Base-by-base conservation (phyloP, 495 filamentous ascomycete species). In the Hypoxylon fuscum region DNA sequence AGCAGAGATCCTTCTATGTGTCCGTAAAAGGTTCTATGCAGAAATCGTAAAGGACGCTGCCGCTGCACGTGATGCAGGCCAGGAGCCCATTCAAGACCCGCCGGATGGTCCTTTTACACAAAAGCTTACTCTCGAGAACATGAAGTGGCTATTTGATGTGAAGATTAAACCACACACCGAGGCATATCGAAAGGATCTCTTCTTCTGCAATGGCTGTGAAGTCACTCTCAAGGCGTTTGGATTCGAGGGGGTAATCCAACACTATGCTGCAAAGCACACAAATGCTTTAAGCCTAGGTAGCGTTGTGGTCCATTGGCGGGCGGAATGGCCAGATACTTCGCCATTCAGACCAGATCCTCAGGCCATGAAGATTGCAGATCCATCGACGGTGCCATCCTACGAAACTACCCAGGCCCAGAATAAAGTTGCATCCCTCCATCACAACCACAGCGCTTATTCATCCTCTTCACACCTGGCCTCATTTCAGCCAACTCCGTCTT, bases 111-210 rank as follows among this genome's bases (percentile, higher is more conserved):
- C 85, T 0, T 83, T 77, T 22, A 83, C 77, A 2, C 77, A 79
- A 59, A 86, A 81, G 62, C 71, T 92, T 41, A 88, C 87, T 1
- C 77, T 94, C 55, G 90, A 93, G 66, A 91, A 91, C 68, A 92
- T 94, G 90, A 93, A 90, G 71, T 93, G 86, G 85, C 76, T 93
- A 23, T 92, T 87, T 60, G 89, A 92, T 58, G 86, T 79, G 54
- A 91, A 91, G 70, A 79, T 94, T 65, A 88, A 85, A 62, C 85
- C 85, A 5, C 64, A 81, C 22, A 90, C 87, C 0, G 86, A 89
- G 53, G 57, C 72, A 12, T 81, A 80, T 55, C 73, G 78, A 52
- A 89, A 86, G 63, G 89, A 92, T 57, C 70, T 92, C 10, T 93
- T 94, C 70, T 83, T 87, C 53, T 94, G 90, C 71, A 87, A 85